phyloP scores from a whole-genome alignment of 2,329 filamentous ascomycete genomes.

The Claviceps quebecensis region DNA sequence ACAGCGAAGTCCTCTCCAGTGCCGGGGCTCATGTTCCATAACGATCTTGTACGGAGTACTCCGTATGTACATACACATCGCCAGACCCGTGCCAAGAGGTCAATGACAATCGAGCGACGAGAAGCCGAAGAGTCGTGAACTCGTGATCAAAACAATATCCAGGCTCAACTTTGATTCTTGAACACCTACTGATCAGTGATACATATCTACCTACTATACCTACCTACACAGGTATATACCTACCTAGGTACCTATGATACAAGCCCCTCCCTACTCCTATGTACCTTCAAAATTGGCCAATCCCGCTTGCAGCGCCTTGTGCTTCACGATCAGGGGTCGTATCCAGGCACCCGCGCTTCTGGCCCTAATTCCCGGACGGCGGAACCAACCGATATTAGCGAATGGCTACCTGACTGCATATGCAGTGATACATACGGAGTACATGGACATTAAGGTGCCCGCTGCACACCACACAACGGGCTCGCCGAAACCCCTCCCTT shows the following conservation, averaged over 20 bases:
- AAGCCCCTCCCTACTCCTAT: not conserved
- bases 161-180: not conserved
- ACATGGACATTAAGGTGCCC: not conserved
- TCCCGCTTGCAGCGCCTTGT: conserved; percentile 1
- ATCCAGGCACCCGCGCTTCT: not conserved
- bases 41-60: not conserved
- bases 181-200: not conserved
- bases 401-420: not conserved
- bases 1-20: not conserved
- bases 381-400: conserved; percentile 2
- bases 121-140: not conserved
- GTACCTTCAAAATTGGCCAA: not conserved
- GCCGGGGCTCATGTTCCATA: not conserved
- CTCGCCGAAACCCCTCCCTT: no score
- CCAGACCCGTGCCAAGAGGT: not conserved
- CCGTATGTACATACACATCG: no score
- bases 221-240: no score
- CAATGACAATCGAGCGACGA: not conserved
- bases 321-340: not conserved
- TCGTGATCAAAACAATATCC: not conserved
- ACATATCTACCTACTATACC: no score
- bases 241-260: no score
- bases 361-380: conserved; percentile 5
- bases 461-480: no score
- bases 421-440: not conserved